A percentile compares a stretch with the other conserved stretches of the same genome.
Evolutionary conservation across 2,329 filamentous ascomycete species (phyloP).

Genomic region (Hypoxylon sp.): DNA sequence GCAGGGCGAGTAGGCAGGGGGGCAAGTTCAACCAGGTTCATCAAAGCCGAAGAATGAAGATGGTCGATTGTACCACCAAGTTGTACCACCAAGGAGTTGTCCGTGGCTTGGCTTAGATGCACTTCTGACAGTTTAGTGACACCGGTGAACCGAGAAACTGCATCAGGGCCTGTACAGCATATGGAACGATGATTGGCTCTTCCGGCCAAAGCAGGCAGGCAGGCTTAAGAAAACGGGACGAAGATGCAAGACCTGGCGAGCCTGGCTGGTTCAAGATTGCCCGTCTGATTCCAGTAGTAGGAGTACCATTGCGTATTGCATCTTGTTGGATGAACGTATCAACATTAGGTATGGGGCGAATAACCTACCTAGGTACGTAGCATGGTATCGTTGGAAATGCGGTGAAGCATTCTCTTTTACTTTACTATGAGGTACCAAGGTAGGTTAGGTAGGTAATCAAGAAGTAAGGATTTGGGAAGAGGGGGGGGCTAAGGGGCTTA

Average conservation of each 20-base stretch:
- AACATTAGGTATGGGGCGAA: constrained; percentile 21
- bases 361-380: constrained; percentile 24
- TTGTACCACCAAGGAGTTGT: constrained; percentile 28
- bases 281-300: not conserved
- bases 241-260: constrained; percentile 11
- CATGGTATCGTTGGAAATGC: constrained; percentile 26
- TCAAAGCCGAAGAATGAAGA: constrained; percentile 14
- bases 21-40: constrained; percentile 14
- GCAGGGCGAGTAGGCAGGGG: constrained; percentile 16
- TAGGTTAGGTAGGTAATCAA: too few species aligned
- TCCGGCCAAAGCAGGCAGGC: constrained; percentile 24
- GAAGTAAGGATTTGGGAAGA: constrained; percentile 20
- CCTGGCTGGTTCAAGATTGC: constrained; percentile 14
- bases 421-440: too few species aligned
- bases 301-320: constrained; percentile 10
- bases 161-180: constrained; percentile 5
- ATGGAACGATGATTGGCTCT: constrained; percentile 25
- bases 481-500: constrained; percentile 23
- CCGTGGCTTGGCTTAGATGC: constrained; percentile 36
- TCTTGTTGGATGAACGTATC: constrained; percentile 27
- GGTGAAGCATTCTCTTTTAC: constrained; percentile 32
- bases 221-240: constrained; percentile 29
- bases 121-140: constrained; percentile 24
- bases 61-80: constrained; percentile 34
- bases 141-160: constrained; percentile 8